A percentile compares a stretch with the other conserved stretches of the same genome.
These are phyloP conservation scores for Solanum neorickii DNA, from an alignment of 257 asterid genomes.

Conservation along the genomic window DNA sequence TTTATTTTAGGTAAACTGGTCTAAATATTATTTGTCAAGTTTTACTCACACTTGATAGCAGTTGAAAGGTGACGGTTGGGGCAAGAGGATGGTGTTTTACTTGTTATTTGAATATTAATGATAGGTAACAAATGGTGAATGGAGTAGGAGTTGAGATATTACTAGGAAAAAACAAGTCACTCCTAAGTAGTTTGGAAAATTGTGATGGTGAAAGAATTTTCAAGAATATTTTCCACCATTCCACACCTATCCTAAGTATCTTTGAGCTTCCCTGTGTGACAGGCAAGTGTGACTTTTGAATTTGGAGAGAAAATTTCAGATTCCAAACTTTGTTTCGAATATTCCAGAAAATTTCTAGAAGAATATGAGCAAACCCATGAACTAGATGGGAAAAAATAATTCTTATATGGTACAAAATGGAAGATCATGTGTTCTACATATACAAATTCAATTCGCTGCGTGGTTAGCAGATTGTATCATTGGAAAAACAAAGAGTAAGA, in stretches of 20 bases:
- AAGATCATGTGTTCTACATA: not conserved
- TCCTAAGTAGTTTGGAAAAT: not conserved
- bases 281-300: not conserved
- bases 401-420: not conserved
- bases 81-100: not conserved
- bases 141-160: not conserved
- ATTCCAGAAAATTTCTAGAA: not conserved
- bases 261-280: not conserved
- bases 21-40: not conserved
- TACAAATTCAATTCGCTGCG: not conserved
- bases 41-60: not conserved
- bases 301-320: not conserved
- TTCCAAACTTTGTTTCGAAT: not conserved
- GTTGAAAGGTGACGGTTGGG: not conserved
- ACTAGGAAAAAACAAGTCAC: not conserved
- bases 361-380: not conserved
- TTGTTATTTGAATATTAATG: not conserved
- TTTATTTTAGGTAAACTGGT: not conserved
- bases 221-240: not conserved
- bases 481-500: not conserved
- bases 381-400: not conserved
- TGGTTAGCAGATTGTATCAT: not conserved
- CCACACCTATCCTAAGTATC: not conserved
- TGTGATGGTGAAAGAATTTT: not conserved
- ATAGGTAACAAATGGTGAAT: not conserved